Percentiles rank a stretch among this genome's conserved stretches.
These are phyloP conservation scores for Erodium maritimum DNA, from an alignment of 345 rosid genomes.

Conservation along the genomic window DNA sequence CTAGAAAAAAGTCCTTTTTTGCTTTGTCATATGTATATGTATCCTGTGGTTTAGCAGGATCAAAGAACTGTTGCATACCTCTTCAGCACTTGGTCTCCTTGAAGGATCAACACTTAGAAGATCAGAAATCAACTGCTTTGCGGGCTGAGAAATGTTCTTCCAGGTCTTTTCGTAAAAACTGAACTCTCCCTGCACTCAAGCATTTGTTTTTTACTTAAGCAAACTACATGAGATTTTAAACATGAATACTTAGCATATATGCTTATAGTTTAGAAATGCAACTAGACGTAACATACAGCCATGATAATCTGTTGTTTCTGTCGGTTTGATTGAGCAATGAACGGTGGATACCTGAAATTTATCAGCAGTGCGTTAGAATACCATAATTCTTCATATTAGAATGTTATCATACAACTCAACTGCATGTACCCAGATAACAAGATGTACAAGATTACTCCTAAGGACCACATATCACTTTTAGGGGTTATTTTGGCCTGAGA, in stretches of 20 bases:
- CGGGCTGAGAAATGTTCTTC: conserved; percentile 50
- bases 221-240: not conserved
- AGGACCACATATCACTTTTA: conserved; percentile 56
- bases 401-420: too few relatives aligned
- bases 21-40: not conserved
- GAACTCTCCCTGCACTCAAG: conserved; percentile 38
- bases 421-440: conserved; percentile 54
- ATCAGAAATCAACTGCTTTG: conserved; percentile 39
- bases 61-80: conserved; percentile 16
- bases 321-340: conserved; percentile 45
- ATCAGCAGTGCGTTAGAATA: not conserved
- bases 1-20: not conserved
- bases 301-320: conserved; percentile 57
- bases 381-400: too few relatives aligned
- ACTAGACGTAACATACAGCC: conserved; percentile 22
- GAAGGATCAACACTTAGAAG: conserved; percentile 51
- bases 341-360: conserved; percentile 49
- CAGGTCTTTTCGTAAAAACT: conserved; percentile 50
- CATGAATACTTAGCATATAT: not conserved
- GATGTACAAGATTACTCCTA: conserved; percentile 54
- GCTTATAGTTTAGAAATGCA: not conserved
- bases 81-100: conserved; percentile 45
- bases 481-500: conserved; percentile 39
- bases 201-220: not conserved
- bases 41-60: not conserved